phyloP scores from a whole-genome alignment of 2,329 filamentous ascomycete species.

The Phialocephala sp. region DNA sequence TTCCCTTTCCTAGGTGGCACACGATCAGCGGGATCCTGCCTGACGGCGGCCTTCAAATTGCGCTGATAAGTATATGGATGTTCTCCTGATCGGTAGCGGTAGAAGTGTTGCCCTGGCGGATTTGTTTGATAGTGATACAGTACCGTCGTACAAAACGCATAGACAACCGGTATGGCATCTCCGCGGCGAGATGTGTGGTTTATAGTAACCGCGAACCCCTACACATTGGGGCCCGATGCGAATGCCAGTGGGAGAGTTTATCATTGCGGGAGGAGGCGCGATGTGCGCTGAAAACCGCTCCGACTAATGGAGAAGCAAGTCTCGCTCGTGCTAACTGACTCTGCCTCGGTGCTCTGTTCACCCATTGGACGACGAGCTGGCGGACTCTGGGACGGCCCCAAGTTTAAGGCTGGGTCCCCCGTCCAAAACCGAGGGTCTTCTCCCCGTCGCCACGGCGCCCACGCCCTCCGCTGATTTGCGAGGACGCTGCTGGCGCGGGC shows the following conservation, averaged over 20 bases:
- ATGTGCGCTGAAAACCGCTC: slow-evolving; percentile 24
- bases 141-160: neutral
- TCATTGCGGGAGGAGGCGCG: slow-evolving; percentile 15
- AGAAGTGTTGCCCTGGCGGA: too few relatives aligned
- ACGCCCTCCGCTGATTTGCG: slow-evolving; percentile 13
- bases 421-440: slow-evolving; percentile 6
- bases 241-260: too few relatives aligned
- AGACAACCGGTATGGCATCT: neutral
- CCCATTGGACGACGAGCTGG: slow-evolving; percentile 31
- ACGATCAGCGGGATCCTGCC: neutral
- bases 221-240: neutral
- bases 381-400: slow-evolving; percentile 20
- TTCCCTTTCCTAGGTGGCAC: neutral
- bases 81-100: neutral
- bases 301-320: neutral
- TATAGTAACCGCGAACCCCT: neutral
- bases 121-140: neutral
- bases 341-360: slow-evolving; percentile 7
- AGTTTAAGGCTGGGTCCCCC: slow-evolving; percentile 4
- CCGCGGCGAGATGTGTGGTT: neutral
- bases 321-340: neutral
- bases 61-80: neutral
- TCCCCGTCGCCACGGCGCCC: slow-evolving; percentile 14
- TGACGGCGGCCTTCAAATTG: slow-evolving; percentile 1
- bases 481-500: slow-evolving; percentile 7